These are phyloP conservation scores for Verticillium longisporum DNA, from an alignment of 2,329 filamentous ascomycete species.

Conservation along the genomic window DNA sequence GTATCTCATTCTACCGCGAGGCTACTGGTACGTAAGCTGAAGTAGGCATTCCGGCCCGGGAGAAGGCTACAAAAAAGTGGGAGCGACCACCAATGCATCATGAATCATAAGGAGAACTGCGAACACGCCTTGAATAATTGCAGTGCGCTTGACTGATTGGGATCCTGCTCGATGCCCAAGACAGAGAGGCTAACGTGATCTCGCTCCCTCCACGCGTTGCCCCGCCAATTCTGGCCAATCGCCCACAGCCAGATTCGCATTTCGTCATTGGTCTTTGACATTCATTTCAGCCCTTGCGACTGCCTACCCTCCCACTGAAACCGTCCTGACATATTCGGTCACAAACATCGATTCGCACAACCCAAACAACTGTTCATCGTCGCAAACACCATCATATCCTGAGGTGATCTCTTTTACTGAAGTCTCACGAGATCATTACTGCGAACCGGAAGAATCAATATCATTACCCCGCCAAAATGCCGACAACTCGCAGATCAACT, in stretches of 20 bases:
- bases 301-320: neutral
- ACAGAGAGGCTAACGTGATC: constrained; percentile 36
- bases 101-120: neutral
- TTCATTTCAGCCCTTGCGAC: neutral
- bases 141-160: too few relatives aligned
- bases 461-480: constrained; percentile 28
- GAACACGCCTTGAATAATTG: too few relatives aligned
- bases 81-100: neutral
- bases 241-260: constrained; percentile 1
- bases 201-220: constrained; percentile 46
- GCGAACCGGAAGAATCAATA: neutral
- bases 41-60: neutral
- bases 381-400: neutral
- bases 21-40: constrained; percentile 50
- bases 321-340: neutral
- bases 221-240: constrained; percentile 33
- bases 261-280: constrained; percentile 10
- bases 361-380: neutral
- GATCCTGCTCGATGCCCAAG: too few relatives aligned
- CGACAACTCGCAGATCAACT: constrained; percentile 41
- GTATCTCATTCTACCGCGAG: constrained; percentile 77
- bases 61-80: neutral
- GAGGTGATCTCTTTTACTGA: neutral
- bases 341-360: neutral
- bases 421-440: constrained; percentile 2